A percentile compares a stretch with the other conserved stretches of the same genome.
Evolutionary conservation across 2,329 filamentous ascomycete genomes (phyloP).

Genomic region (Trichoderma sp.): DNA sequence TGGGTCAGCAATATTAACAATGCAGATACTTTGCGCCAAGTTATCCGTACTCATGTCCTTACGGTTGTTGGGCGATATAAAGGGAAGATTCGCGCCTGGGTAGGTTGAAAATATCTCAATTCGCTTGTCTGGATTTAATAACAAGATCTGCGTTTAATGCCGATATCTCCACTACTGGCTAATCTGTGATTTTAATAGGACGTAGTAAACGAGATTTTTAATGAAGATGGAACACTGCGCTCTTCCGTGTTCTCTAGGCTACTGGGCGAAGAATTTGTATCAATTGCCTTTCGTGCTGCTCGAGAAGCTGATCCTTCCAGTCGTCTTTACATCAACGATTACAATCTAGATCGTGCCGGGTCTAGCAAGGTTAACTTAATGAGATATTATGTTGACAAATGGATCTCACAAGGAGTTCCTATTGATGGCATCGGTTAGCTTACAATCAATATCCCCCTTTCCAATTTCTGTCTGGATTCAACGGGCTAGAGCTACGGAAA

Average conservation of each 20-base stretch:
- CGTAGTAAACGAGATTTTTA: slow-evolving; percentile 5
- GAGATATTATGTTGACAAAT: not conserved
- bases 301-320: not conserved
- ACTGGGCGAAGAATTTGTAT: not conserved
- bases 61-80: slow-evolving; percentile 7
- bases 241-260: slow-evolving; percentile 3
- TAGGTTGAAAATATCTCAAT: not conserved
- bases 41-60: not conserved
- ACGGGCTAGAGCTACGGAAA: not conserved
- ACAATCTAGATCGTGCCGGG: not conserved
- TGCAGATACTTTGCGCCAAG: slow-evolving; percentile 1
- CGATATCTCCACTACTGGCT: not conserved
- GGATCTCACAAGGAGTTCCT: slow-evolving; percentile 6
- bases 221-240: slow-evolving; percentile 3
- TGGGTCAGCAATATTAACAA: slow-evolving; percentile 8
- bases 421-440: slow-evolving; percentile 2
- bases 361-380: not conserved
- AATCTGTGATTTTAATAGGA: not conserved
- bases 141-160: not conserved
- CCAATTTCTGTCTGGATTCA: not conserved
- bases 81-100: slow-evolving; percentile 6
- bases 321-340: slow-evolving; percentile 7
- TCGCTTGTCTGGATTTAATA: not conserved
- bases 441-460: not conserved
- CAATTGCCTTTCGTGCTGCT: not conserved